A percentile compares a stretch with the other conserved stretches of the same genome.
Conservation (phyloP, 495 filamentous ascomycete genomes). For the Umbilicaria muhlenbergii region DNA sequence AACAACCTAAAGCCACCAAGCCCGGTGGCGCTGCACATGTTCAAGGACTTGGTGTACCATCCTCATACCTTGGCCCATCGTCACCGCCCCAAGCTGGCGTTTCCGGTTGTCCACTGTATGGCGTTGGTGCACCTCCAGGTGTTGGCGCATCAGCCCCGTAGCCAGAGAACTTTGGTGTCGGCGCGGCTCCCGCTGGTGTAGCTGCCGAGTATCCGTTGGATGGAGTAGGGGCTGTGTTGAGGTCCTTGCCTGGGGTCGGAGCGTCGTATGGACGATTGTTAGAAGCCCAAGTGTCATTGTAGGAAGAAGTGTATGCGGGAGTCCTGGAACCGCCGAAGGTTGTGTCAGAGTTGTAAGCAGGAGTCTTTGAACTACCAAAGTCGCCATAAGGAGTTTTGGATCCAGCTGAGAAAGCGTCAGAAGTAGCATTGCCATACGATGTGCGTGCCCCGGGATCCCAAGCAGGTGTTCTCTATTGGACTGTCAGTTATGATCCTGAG, state of each 20-base stretch:
- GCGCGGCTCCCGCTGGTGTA: slow-evolving; percentile 58
- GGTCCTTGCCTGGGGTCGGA: slow-evolving; percentile 57
- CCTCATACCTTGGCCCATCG: slow-evolving; percentile 38
- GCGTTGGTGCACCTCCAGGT: slow-evolving; percentile 51
- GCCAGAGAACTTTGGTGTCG: slow-evolving; percentile 52
- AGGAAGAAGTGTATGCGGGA: slow-evolving; percentile 28
- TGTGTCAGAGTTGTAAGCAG: slow-evolving; percentile 44
- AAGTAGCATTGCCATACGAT: slow-evolving; percentile 17
- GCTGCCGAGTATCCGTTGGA: slow-evolving; percentile 40
- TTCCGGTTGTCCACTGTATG: slow-evolving; percentile 59
- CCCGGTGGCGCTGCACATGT: no score
- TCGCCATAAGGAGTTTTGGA: slow-evolving; percentile 34
- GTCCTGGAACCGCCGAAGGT: slow-evolving; percentile 29
- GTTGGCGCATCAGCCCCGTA: slow-evolving; percentile 48
- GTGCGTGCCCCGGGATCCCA: slow-evolving; percentile 28
- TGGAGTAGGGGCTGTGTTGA: slow-evolving; percentile 37
- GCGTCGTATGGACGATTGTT: slow-evolving; percentile 49
- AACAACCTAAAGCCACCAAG: no score
- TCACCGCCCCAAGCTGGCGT: slow-evolving; percentile 40
- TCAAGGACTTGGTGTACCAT: slow-evolving; percentile 34
- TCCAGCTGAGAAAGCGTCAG: slow-evolving; percentile 25
- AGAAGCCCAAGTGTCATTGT: slow-evolving; percentile 13
- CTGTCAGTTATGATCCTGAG: not conserved
- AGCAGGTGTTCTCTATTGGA: slow-evolving; percentile 27
- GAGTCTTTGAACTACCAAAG: slow-evolving; percentile 59